Evolutionary conservation across 495 filamentous ascomycete genomes (phyloP), one percentile per base, ranked within the genome.

Genomic region (Neurospora cerealis): DNA sequence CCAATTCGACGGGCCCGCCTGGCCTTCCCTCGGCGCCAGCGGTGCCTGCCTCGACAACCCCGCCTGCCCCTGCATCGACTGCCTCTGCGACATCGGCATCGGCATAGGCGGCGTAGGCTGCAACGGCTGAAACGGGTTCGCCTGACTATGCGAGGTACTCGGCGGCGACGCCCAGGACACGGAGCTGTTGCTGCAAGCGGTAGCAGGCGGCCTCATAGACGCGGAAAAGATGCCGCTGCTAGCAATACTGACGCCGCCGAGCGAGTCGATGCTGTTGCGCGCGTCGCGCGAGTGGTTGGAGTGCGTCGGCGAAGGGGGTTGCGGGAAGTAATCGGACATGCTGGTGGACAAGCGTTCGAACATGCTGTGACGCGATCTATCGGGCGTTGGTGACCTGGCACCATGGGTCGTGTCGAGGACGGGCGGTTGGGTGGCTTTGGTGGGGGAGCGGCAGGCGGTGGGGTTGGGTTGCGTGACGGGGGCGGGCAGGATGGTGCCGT

Each of bases 151-250:
- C 24, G 24, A 34, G 7, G 73, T 79, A 4, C 32, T 40, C 2
- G 78, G 76, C 7, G 75, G 78, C n/a, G 75, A 76, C 17, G 72
- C 69, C 69, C 11, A 28, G 24, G 48, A 60, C 21, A 41, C 9
- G 28, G 21, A 37, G 69, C 39, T 46, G 19, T 19, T n/a, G 40
- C 75, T 76, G 5, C 69, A 39, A 2, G 75, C 71, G 0, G 62
- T 75, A 0, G 79, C 79, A 36, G 28, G 54, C 32, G 79, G 79
- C 10, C 80, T 69, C 46, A 81, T n/a, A 0, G 77, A 78, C 0
- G 77, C 70, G 4, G 76, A 79, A 24, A 80, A 76, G 7, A 79
- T 71, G 9, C 74, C 76, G 70, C 79, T 80, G 71, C 76, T 77
- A 34, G 78, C 78, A 17, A 79, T 75, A 73, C 79, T 80, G 38